phyloP scores from a whole-genome alignment of 768 basidiomycete genomes.

The Leucogyrophana mollusca region DNA sequence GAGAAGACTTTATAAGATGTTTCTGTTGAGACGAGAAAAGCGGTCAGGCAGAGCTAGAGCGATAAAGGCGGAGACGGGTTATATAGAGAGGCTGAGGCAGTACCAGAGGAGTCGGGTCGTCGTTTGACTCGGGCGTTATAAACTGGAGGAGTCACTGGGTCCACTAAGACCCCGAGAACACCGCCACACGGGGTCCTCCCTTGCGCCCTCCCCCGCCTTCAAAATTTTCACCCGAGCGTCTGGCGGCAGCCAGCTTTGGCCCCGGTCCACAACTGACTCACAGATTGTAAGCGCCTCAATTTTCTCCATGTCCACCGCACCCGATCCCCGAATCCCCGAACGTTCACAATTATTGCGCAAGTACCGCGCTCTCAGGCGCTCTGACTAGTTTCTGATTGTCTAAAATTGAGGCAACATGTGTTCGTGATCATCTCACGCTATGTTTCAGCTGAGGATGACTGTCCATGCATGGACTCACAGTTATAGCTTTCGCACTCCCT shows the following conservation, averaged over 20 bases:
- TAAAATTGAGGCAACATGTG: too few species aligned
- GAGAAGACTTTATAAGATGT: constrained; percentile 21
- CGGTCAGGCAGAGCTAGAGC: constrained; percentile 1
- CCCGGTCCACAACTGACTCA: constrained; percentile 9
- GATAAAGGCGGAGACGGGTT: background rate
- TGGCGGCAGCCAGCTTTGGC: background rate
- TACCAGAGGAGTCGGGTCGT: constrained; percentile 16
- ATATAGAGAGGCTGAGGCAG: constrained; percentile 16
- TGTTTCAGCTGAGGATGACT: too few species aligned
- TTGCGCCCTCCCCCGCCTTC: constrained; percentile 3
- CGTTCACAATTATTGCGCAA: too few species aligned
- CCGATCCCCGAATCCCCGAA: too few species aligned
- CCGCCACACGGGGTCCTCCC: constrained; percentile 21
- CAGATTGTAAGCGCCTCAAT: too few species aligned
- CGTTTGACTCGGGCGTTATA: constrained; percentile 27
- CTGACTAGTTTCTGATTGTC: too few species aligned
- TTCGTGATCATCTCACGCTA: too few species aligned
- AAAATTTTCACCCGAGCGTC: constrained; percentile 2
- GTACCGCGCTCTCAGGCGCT: too few species aligned
- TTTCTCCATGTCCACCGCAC: too few species aligned
- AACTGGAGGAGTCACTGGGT: constrained; percentile 33
- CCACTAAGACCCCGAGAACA: constrained; percentile 23
- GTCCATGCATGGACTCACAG: too few species aligned
- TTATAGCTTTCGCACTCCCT: too few species aligned
- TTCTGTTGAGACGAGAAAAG: background rate